Base-by-base conservation (phyloP, 148 eudicot genomes). In the Vaccinium myrtillus region DNA sequence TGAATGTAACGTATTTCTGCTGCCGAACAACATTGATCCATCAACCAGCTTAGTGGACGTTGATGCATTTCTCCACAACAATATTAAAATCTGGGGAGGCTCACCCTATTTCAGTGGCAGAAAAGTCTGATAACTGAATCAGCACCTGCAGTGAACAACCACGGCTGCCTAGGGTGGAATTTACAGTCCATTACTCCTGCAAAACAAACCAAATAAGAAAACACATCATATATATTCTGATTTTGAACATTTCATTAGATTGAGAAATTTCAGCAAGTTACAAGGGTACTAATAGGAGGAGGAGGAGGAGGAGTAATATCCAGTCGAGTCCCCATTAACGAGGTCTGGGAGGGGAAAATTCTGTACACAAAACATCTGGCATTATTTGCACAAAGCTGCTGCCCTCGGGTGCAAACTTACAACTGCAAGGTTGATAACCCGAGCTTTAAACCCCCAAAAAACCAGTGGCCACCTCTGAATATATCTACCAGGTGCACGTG, bases 121-220 rank as follows among this genome's bases (percentile, higher is more conserved):
- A 88, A 93, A 55, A 93, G 89, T 85, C 83, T 90, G 79, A 93
- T 89, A 78, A 91, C 88, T 55, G 92, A 89, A 83, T 93, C 92
- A 71, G 92, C 91, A 70, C 95, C 94, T 0, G 95, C 95, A 51
- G 95, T 91, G 86, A 93, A 93, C 84, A 93, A 85, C 95, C 95
- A 93, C 46, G 95, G 95, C 82, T 93, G 95, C 82, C 88, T 89
- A 15, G 95, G 95, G 77, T 93, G 95, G 83, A 93, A 93, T 83
- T 91, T 89, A 86, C 92, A 88, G 85, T 93, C 95, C 82, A 93
- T 39, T 56, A 93, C 86, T 67, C 93, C 95, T 93, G 91, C 77
- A 87, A 76, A 25, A 49, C 71, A 84, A 30, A 48, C 76, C 76
- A 71, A 71, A 36, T 67, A 13, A 25, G 36, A 27, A 67, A 67